A percentile compares a stretch with the other conserved stretches of the same genome.
Conservation (phyloP, 2,329 filamentous ascomycete genomes). For the Fusarium sp. region DNA sequence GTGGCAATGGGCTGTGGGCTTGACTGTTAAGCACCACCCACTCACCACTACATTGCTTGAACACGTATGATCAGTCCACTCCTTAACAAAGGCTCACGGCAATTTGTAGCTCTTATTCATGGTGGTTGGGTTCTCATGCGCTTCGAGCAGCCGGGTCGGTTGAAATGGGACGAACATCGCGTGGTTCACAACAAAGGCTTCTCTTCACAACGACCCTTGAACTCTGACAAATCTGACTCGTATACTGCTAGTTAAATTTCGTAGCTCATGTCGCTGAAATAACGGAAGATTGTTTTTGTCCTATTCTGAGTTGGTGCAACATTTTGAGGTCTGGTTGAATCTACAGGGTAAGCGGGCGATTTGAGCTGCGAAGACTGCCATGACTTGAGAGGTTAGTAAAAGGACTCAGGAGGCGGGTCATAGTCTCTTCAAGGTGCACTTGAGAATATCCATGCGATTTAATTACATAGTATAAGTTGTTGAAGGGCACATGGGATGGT, state of each 20-base stretch:
- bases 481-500: background rate
- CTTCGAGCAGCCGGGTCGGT: background rate
- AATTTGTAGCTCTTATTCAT: background rate
- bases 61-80: too few relatives aligned
- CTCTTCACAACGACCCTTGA: background rate
- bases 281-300: background rate
- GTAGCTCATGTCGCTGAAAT: background rate
- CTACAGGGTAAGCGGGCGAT: background rate
- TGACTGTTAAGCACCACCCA: background rate
- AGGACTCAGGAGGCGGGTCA: too few relatives aligned
- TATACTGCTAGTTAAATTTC: background rate
- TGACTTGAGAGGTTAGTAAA: too few relatives aligned
- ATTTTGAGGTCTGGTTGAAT: too few relatives aligned
- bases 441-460: fast-evolving
- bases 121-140: background rate
- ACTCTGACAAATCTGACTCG: background rate
- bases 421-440: fast-evolving
- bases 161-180: background rate
- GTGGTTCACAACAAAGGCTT: background rate
- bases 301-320: background rate
- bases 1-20: background rate
- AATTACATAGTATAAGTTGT: background rate
- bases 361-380: background rate
- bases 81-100: too few relatives aligned
- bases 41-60: background rate